These are phyloP conservation scores for Amoebophrya sp. DNA, from an alignment of 169 alveolate genomes.

Conservation along the genomic window DNA sequence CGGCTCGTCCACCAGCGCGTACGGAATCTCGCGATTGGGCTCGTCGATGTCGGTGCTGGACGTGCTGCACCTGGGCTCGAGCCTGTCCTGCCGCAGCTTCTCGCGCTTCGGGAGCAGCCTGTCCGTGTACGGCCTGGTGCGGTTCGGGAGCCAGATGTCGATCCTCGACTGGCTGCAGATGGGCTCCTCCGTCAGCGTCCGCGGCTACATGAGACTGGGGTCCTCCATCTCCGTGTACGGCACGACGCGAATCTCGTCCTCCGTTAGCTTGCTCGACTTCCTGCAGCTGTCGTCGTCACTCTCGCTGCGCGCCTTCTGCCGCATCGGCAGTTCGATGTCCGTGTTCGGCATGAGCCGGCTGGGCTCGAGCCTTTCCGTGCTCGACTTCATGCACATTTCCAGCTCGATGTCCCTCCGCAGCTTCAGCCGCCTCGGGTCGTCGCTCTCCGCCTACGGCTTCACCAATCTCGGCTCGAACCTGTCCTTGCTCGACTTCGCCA, in stretches of 20 bases:
- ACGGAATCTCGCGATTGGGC: not conserved
- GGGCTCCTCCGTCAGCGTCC: not conserved
- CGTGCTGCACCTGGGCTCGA: not conserved
- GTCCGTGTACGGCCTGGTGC: not conserved
- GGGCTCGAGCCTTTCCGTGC: not conserved
- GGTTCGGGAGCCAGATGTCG: not conserved
- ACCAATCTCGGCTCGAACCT: constrained; percentile 1
- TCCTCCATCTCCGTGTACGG: not conserved
- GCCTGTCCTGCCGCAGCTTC: not conserved
- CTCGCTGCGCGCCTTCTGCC: not conserved
- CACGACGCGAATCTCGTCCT: not conserved
- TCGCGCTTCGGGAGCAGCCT: not conserved
- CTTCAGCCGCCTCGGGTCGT: not conserved
- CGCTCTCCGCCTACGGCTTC: not conserved
- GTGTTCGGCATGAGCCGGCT: not conserved
- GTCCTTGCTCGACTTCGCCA: too few relatives aligned
- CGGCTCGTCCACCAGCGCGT: not conserved
- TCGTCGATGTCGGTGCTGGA: constrained; percentile 1
- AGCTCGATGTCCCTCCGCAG: too few relatives aligned
- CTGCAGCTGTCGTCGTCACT: not conserved
- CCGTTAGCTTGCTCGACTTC: not conserved
- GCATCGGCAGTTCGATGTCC: constrained; percentile 2
- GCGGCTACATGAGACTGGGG: not conserved
- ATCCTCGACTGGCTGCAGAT: not conserved
- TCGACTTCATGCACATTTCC: too few relatives aligned